phyloP scores from a whole-genome alignment of 345 rosid genomes.

The Gossypium stocksii region DNA sequence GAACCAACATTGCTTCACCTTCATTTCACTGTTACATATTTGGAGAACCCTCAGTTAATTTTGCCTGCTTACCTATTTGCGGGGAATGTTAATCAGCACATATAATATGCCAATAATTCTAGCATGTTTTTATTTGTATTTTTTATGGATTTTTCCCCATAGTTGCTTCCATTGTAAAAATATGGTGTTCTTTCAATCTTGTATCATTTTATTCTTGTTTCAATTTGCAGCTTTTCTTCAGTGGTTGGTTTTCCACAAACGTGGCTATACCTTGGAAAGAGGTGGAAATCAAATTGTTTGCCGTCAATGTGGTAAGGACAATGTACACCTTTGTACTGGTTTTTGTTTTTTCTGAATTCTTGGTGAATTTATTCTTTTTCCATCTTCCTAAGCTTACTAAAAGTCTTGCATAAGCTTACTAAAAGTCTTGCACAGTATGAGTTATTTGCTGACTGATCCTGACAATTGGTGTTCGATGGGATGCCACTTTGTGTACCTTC shows the following conservation, averaged over 20 bases:
- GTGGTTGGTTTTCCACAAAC: constrained; percentile 57
- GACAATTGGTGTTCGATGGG: not conserved
- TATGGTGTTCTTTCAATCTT: constrained; percentile 8
- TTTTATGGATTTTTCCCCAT: not conserved
- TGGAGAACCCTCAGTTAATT: not conserved
- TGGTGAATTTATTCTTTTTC: constrained; percentile 2
- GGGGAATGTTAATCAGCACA: not conserved
- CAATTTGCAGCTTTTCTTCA: constrained; percentile 53
- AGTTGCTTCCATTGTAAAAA: not conserved
- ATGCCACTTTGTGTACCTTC: not conserved
- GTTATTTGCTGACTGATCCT: not conserved
- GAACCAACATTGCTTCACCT: not conserved
- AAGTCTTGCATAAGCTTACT: not conserved
- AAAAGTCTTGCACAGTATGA: not conserved
- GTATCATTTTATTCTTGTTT: not conserved
- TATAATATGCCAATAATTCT: not conserved
- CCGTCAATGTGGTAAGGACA: constrained; percentile 70
- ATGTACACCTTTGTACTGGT: not conserved
- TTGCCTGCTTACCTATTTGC: not conserved
- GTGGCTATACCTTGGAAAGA: constrained; percentile 68
- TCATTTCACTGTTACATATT: not conserved
- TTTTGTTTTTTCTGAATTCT: not conserved
- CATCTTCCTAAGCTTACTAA: not conserved
- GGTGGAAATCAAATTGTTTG: constrained; percentile 76
- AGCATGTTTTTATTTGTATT: not conserved